Evolutionary conservation across 257 asterid genomes (phyloP).

Genomic region (Solanum boliviense): DNA sequence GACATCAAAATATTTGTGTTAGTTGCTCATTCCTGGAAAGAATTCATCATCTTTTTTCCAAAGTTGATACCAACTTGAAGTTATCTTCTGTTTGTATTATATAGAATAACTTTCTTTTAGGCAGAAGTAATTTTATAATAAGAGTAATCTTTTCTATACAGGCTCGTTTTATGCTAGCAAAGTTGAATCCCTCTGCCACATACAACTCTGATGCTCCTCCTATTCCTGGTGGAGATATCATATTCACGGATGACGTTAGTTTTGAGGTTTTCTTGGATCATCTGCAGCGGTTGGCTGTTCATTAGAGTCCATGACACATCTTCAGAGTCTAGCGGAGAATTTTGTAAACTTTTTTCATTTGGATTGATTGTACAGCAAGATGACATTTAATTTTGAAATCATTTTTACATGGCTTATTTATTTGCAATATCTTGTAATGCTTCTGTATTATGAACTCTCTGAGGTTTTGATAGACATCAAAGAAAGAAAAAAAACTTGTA

Average conservation of each 20-base stretch:
- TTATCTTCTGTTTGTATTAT: not conserved
- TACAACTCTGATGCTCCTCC: constrained; percentile 61
- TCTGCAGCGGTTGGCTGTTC: constrained; percentile 94
- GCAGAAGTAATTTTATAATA: not conserved
- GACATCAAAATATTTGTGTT: not conserved
- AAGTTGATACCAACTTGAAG: not conserved
- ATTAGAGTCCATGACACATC: constrained; percentile 29
- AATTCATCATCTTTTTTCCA: not conserved
- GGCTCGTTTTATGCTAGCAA: constrained; percentile 97
- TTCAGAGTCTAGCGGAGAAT: constrained; percentile 35
- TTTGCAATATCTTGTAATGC: constrained; percentile 7
- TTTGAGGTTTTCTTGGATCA: constrained; percentile 95
- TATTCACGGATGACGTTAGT: constrained; percentile 96
- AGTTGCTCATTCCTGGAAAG: not conserved
- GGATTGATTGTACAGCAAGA: constrained; percentile 36
- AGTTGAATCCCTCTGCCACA: constrained; percentile 95
- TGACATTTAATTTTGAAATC: not conserved
- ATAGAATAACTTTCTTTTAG: not conserved
- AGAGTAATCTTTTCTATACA: constrained; percentile 13
- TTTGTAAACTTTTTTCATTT: constrained; percentile 27
- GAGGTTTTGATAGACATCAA: not conserved
- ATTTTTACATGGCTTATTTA: not conserved
- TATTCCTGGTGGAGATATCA: constrained; percentile 74
- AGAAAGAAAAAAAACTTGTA: not conserved
- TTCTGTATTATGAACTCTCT: not conserved